Evolutionary conservation across 108 stramenopile genomes (phyloP).

Genomic region (Aurantiochytrium sp.): DNA sequence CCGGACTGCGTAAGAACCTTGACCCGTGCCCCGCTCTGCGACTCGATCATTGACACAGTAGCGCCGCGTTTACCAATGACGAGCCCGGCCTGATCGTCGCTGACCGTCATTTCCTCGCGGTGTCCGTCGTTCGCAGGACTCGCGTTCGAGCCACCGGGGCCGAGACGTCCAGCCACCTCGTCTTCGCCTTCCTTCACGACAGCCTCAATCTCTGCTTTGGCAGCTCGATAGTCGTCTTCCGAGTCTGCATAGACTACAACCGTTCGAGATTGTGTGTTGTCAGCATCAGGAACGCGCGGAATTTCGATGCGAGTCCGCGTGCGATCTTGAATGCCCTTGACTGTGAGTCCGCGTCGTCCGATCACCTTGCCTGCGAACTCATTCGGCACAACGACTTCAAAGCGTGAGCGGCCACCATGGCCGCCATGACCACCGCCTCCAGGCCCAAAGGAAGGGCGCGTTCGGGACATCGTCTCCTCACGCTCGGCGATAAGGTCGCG

Average conservation of each 20-base stretch:
- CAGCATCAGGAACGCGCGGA: background rate
- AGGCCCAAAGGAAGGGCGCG: background rate
- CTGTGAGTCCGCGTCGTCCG: background rate
- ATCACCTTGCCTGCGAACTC: background rate
- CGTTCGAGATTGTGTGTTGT: background rate
- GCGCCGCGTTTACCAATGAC: background rate
- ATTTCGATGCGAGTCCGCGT: background rate
- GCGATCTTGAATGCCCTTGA: background rate
- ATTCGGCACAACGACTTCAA: background rate
- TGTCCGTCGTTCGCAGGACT: background rate
- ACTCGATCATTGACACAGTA: background rate
- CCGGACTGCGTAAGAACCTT: background rate
- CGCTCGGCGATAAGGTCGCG: background rate
- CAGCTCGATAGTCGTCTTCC: background rate
- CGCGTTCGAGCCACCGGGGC: background rate
- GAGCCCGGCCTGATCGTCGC: background rate
- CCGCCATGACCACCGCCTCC: background rate
- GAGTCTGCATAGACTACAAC: background rate
- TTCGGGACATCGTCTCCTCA: background rate
- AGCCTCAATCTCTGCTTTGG: background rate
- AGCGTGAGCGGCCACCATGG: background rate
- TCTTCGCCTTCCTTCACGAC: background rate
- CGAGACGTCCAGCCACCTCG: background rate
- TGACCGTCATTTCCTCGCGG: background rate
- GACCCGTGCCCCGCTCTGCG: background rate